phyloP scores from a whole-genome alignment of 78 protist genomes.

The Pelomyxa schiedti region DNA sequence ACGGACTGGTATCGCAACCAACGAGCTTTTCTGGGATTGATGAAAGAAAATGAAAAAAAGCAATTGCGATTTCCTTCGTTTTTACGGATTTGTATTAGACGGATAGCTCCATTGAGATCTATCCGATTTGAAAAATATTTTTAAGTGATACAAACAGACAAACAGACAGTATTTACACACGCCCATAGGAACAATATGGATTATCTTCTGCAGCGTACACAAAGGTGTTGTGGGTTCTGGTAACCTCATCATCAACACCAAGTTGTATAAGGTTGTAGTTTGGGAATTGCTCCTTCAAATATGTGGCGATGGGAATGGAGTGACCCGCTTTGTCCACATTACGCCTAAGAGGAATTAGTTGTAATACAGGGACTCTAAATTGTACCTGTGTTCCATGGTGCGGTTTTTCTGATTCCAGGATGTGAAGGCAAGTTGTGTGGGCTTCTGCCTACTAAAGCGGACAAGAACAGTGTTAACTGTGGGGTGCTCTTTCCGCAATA shows the following conservation, averaged over 20 bases:
- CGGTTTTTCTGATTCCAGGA: neutral
- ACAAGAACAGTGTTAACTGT: neutral
- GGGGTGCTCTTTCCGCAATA: neutral
- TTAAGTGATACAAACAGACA: too few relatives aligned
- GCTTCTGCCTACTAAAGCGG: neutral
- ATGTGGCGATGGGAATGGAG: neutral
- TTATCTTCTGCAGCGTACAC: neutral
- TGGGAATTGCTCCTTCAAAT: neutral
- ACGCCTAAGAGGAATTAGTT: too few relatives aligned
- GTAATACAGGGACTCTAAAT: too few relatives aligned
- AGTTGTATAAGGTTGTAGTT: neutral
- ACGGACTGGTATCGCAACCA: too few relatives aligned
- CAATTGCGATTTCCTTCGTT: too few relatives aligned
- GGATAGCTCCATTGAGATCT: too few relatives aligned
- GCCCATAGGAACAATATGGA: too few relatives aligned
- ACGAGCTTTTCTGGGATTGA: too few relatives aligned
- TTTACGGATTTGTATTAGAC: too few relatives aligned
- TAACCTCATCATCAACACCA: neutral
- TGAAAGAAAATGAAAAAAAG: too few relatives aligned
- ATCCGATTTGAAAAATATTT: too few relatives aligned
- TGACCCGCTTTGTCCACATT: neutral
- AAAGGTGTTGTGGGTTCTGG: neutral
- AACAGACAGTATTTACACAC: too few relatives aligned
- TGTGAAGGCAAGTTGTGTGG: neutral
- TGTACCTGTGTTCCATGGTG: neutral